phyloP scores from a whole-genome alignment of 192 early-diverging fungal species.

The Cetraspora pellucida region DNA sequence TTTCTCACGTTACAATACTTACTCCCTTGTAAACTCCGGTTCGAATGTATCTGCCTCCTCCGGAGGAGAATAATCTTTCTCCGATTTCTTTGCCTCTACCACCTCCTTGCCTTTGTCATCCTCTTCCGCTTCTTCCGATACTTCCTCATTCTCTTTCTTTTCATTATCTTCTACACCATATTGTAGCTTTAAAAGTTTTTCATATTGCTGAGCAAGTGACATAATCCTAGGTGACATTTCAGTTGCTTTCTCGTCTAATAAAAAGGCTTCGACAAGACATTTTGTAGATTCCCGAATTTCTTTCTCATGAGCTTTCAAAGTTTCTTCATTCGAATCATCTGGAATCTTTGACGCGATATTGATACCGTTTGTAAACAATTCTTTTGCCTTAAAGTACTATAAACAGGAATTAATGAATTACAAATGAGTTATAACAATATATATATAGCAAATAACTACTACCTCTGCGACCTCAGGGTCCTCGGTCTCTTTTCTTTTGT shows the following conservation, averaged over 20 bases:
- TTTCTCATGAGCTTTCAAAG: slow-evolving; percentile 51
- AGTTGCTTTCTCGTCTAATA: slow-evolving; percentile 64
- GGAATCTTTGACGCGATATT: slow-evolving; percentile 57
- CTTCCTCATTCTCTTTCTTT: not conserved
- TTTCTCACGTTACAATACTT: not conserved
- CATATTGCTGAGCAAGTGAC: slow-evolving; percentile 64
- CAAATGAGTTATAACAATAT: not conserved
- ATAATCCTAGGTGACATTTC: slow-evolving; percentile 61
- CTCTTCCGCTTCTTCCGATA: slow-evolving; percentile 3
- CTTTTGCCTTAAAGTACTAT: slow-evolving; percentile 60
- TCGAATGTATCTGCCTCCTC: slow-evolving; percentile 23
- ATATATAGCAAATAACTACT: not conserved
- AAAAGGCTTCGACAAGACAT: slow-evolving; percentile 58
- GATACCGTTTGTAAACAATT: slow-evolving; percentile 51
- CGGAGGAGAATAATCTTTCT: not conserved
- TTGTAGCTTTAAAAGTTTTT: slow-evolving; percentile 35
- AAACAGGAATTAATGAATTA: not conserved
- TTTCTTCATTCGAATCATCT: slow-evolving; percentile 48
- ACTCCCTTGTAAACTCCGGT: slow-evolving; percentile 34
- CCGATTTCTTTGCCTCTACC: slow-evolving; percentile 7
- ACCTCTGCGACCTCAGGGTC: slow-evolving; percentile 31
- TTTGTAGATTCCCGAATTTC: slow-evolving; percentile 56
- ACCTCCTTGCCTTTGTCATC: slow-evolving; percentile 40
- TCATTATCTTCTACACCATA: slow-evolving; percentile 38
- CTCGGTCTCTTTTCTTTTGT: slow-evolving; percentile 22